Evolutionary conservation across 2,329 filamentous ascomycete species (phyloP).

Genomic region (Ophiostoma pallidulum): DNA sequence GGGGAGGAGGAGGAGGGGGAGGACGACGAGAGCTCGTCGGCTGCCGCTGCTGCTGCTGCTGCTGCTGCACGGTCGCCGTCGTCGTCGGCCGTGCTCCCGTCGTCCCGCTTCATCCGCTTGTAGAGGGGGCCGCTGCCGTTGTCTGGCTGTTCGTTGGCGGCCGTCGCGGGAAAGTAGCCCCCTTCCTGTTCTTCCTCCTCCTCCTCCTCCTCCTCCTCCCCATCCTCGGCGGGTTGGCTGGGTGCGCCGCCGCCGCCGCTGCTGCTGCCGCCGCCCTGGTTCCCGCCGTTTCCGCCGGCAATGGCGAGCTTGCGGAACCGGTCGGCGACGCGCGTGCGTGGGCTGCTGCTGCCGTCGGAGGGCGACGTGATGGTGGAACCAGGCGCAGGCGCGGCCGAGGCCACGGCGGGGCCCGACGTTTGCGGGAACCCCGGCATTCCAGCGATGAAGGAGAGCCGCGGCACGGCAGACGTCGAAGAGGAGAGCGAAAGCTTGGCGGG

Average conservation of each 20-base stretch:
- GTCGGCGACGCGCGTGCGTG: constrained; percentile 42
- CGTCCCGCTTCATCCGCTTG: constrained; percentile 10
- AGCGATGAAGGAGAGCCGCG: constrained; percentile 1
- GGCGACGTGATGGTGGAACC: too few relatives aligned
- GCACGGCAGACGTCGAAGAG: neutral
- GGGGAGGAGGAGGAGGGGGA: neutral
- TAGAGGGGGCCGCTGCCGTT: neutral
- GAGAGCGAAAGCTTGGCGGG: too few relatives aligned
- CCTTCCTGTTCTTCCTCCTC: too few relatives aligned
- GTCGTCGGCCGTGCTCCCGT: constrained; percentile 15
- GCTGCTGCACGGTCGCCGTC: constrained; percentile 22
- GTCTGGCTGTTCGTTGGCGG: too few relatives aligned
- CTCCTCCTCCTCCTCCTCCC: too few relatives aligned
- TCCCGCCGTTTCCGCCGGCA: constrained; percentile 11
- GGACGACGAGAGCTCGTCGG: too few relatives aligned
- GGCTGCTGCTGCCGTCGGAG: constrained; percentile 40
- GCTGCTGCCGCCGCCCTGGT: neutral
- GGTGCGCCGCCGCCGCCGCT: neutral
- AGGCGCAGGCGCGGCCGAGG: too few relatives aligned
- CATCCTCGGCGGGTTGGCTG: neutral
- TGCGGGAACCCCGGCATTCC: neutral
- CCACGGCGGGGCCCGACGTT: too few relatives aligned
- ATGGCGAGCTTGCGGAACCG: constrained; percentile 43
- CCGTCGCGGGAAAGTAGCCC: too few relatives aligned
- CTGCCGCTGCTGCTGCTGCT: too few relatives aligned